phyloP scores from a whole-genome alignment of 768 basidiomycete genomes.

The Mycena alexandri region DNA sequence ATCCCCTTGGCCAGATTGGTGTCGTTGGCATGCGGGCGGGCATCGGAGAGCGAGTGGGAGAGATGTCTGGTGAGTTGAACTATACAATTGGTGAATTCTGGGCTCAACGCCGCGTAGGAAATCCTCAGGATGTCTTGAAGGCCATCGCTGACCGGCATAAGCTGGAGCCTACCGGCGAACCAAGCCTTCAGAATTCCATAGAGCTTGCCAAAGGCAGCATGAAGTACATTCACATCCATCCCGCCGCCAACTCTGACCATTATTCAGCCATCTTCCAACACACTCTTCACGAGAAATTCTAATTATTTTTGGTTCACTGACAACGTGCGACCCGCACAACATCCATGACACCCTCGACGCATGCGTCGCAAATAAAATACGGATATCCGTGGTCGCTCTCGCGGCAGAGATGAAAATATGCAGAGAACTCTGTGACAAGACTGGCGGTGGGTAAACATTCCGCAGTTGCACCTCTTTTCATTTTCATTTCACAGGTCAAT shows the following conservation, averaged over 20 bases:
- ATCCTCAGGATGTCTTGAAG: slow-evolving; percentile 95
- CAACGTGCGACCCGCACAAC: slow-evolving; percentile 97
- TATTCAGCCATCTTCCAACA: slow-evolving; percentile 90
- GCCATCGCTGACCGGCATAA: slow-evolving; percentile 87
- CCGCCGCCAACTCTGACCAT: slow-evolving; percentile 10
- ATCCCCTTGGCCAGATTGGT: slow-evolving; percentile 96
- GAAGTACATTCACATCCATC: slow-evolving; percentile 65
- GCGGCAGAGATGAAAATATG: slow-evolving; percentile 99
- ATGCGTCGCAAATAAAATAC: slow-evolving; percentile 85
- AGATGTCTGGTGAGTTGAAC: slow-evolving; percentile 84
- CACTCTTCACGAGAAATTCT: slow-evolving; percentile 97
- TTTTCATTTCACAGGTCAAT: slow-evolving; percentile 66
- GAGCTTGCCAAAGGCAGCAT: slow-evolving; percentile 96
- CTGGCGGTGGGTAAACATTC: slow-evolving; percentile 75
- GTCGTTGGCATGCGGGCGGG: slow-evolving; percentile 94
- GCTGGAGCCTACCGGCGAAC: slow-evolving; percentile 91
- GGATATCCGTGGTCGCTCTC: slow-evolving; percentile 93
- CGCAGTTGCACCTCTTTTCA: background rate
- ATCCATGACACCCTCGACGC: slow-evolving; percentile 95
- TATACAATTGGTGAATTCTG: slow-evolving; percentile 18
- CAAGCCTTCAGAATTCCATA: slow-evolving; percentile 96
- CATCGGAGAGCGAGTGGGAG: slow-evolving; percentile 88
- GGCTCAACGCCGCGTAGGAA: slow-evolving; percentile 66
- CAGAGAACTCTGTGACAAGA: slow-evolving; percentile 90
- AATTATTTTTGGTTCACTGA: slow-evolving; percentile 94